A percentile compares a stretch with the other conserved stretches of the same genome.
Evolutionary conservation across 331 rosid genomes (phyloP).

Genomic region (Saraca asoca): DNA sequence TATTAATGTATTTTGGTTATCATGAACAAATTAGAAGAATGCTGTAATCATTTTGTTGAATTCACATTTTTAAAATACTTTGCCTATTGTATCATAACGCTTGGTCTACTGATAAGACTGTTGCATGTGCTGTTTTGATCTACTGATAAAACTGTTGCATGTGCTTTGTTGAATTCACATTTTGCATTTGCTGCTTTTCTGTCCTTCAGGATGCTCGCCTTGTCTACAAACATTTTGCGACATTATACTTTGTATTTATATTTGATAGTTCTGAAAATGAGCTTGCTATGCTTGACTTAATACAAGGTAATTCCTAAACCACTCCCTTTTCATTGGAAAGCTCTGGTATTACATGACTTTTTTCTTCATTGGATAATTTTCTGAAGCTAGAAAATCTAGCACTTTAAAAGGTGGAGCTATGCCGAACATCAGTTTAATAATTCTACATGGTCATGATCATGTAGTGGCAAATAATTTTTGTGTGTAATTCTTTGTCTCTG

Average conservation of each 20-base stretch:
- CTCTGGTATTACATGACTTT: not conserved
- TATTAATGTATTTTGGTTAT: not conserved
- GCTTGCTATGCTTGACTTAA: conserved; percentile 96
- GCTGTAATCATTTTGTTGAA: not conserved
- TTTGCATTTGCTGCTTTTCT: conserved; percentile 10
- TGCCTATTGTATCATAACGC: not conserved
- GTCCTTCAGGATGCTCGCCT: conserved; percentile 76
- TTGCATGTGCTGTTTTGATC: too few relatives aligned
- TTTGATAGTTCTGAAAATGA: conserved; percentile 94
- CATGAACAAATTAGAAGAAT: not conserved
- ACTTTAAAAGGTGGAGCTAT: not conserved
- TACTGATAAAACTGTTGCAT: too few relatives aligned
- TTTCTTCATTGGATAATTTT: conserved; percentile 1
- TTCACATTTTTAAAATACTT: not conserved
- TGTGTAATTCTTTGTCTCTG: not conserved
- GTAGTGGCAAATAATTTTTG: not conserved
- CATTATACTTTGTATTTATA: conserved; percentile 79
- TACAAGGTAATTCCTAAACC: conserved; percentile 66
- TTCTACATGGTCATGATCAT: conserved; percentile 7
- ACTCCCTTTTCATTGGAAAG: not conserved
- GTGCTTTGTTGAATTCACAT: conserved; percentile 13
- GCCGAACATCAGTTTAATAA: not conserved
- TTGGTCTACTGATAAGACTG: too few relatives aligned
- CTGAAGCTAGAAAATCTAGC: conserved; percentile 7
- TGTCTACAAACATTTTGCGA: conserved; percentile 92